phyloP scores from a whole-genome alignment of 345 rosid genomes.

The Hibiscus tridactylites region DNA sequence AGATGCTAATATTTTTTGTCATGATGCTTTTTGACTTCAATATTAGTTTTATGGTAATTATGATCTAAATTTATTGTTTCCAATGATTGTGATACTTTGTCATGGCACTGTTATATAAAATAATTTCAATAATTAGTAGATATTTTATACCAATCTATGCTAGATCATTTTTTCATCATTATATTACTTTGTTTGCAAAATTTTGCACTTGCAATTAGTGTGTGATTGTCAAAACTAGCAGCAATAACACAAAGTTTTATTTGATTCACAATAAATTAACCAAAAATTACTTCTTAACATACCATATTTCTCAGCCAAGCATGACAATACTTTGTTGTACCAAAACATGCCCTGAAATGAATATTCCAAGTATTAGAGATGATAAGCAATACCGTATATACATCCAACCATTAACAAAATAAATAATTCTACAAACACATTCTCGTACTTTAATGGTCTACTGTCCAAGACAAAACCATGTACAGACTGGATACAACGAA shows the following conservation, averaged over 20 bases:
- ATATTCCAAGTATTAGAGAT: constrained; percentile 1
- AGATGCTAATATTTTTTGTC: background rate
- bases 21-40: background rate
- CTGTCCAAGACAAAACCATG: constrained; percentile 88
- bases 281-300: constrained; percentile 15
- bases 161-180: background rate
- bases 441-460: constrained; percentile 53
- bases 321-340: constrained; percentile 94
- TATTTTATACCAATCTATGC: background rate
- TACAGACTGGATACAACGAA: constrained; percentile 86
- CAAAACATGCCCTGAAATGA: constrained; percentile 79
- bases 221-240: background rate
- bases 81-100: background rate
- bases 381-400: background rate
- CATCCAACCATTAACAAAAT: background rate
- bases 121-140: background rate
- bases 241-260: background rate
- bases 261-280: constrained; percentile 1
- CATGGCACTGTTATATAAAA: background rate
- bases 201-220: background rate
- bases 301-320: constrained; percentile 97
- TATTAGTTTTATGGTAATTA: background rate
- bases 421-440: background rate
- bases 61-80: background rate
- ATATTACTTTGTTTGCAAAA: background rate